Base-by-base conservation (phyloP, 306 rosid species). In the Oemleria cerasiformis region DNA sequence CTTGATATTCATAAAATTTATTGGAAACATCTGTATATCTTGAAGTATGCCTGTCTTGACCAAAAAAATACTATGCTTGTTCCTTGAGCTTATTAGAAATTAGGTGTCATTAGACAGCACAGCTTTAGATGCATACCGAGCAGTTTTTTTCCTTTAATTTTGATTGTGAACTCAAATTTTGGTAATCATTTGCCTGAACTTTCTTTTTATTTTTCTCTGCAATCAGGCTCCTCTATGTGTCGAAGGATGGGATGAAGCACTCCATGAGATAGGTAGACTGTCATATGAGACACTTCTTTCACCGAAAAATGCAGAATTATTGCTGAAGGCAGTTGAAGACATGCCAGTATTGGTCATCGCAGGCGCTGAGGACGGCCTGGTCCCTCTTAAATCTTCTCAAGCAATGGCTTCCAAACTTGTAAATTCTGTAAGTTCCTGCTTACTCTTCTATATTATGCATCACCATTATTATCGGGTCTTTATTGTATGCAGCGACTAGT, bases 211-310 rank as follows among this genome's bases (percentile, higher is more conserved):
- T 23, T 53, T 23, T 56, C 13, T 23, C 11, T 75, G 62, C 55
- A 73, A 59, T 73, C 81, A 93, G 98, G 92, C 92, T 65, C 90
- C 97, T 60, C 75, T 93, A 58, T 88, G 79, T 80, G 92, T 90
- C 51, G 93, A 93, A 78, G 96, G 98, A 50, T 93, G 98, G 97
- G 98, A 93, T 30, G 92, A 87, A 73, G 98, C 97, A 0, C 87
- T 90, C 59, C 93, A 90, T 53, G 98, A 93, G 92, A 88, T 93
- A 65, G 92, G 96, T n/a, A 93, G 89, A 87, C 76, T 93, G 83
- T 93, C 98, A 47, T 73, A 80, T 34, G 93, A 93, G 78, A 83
- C 87, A 16, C 65, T 88, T 69, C 90, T 90, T 75, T 67, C 97
- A 20, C 77, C 70, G 0, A 86, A 87, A 75, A 78, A 81, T 48